Conservation (phyloP, 225 moss, liverwort and hornwort genomes). For the Straminergon stramineum region DNA sequence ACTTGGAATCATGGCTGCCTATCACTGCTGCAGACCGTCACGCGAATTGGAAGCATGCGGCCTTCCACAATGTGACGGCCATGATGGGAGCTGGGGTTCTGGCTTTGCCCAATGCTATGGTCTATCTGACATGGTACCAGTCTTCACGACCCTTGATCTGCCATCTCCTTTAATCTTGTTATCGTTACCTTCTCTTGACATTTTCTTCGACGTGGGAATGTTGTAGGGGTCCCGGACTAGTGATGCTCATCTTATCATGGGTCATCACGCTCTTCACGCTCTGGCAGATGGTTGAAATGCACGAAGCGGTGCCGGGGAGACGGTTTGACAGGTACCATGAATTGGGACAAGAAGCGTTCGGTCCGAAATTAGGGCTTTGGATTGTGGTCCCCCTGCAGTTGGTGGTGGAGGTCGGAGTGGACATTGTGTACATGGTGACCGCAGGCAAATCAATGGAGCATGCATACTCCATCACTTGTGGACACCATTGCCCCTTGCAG, state of each 20-base stretch:
- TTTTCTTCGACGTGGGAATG: not conserved
- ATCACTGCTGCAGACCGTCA: conserved; percentile 23
- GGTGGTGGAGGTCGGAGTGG: conserved; percentile 68
- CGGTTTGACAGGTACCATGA: conserved; percentile 76
- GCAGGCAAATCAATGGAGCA: conserved; percentile 55
- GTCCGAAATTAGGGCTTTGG: conserved; percentile 61
- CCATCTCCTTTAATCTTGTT: not conserved
- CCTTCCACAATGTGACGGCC: conserved; percentile 49
- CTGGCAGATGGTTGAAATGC: conserved; percentile 94
- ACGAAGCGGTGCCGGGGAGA: conserved; percentile 59
- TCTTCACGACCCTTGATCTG: not conserved
- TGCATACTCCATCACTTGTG: conserved; percentile 40
- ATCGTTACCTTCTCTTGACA: not conserved
- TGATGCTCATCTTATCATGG: conserved; percentile 65
- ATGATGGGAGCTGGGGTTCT: conserved; percentile 61
- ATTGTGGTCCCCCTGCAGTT: conserved; percentile 78
- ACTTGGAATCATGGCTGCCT: conserved; percentile 35
- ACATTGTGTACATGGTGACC: conserved; percentile 85
- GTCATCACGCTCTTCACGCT: conserved; percentile 69
- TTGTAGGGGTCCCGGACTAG: conserved; percentile 55
- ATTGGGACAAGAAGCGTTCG: conserved; percentile 76
- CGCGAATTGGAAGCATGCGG: conserved; percentile 41
- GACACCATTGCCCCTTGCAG: conserved; percentile 20
- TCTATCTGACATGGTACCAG: conserved; percentile 41
- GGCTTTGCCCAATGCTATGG: conserved; percentile 49